These are phyloP conservation scores for Cardiospermum halicacabum DNA, from an alignment of 345 rosid genomes.

Conservation along the genomic window DNA sequence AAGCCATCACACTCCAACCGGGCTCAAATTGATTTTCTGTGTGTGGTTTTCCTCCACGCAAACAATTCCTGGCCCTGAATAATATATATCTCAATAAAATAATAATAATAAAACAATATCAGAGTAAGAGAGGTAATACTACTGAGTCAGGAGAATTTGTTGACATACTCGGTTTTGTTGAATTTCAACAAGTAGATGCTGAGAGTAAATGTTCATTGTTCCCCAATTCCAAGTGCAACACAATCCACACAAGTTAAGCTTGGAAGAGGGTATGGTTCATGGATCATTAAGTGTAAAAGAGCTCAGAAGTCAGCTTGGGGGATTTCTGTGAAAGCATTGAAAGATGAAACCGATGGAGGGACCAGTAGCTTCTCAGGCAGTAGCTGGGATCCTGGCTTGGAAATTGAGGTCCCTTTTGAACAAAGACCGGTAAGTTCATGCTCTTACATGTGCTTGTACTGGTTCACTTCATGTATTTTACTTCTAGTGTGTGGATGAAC, in stretches of 20 bases:
- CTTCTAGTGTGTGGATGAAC: neutral
- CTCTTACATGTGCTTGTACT: neutral
- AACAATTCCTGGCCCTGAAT: constrained; percentile 18
- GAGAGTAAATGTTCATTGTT: constrained; percentile 49
- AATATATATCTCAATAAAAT: too few species aligned
- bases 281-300: constrained; percentile 26
- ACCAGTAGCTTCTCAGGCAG: constrained; percentile 52
- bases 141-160: constrained; percentile 1
- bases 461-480: neutral
- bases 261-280: constrained; percentile 39
- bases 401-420: constrained; percentile 82
- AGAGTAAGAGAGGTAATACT: neutral
- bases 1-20: neutral
- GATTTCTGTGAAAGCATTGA: constrained; percentile 48
- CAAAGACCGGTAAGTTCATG: constrained; percentile 67
- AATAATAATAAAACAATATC: neutral
- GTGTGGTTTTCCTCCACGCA: constrained; percentile 36
- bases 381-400: constrained; percentile 87
- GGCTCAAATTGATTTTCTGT: neutral
- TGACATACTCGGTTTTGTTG: neutral
- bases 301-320: constrained; percentile 28
- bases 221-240: constrained; percentile 41
- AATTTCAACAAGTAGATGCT: constrained; percentile 41
- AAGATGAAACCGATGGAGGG: constrained; percentile 52
- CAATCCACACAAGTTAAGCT: constrained; percentile 36